Evolutionary conservation across 768 basidiomycete species (phyloP), one percentile per base, ranked within the genome.

Genomic region (Termitomyces titanicus): DNA sequence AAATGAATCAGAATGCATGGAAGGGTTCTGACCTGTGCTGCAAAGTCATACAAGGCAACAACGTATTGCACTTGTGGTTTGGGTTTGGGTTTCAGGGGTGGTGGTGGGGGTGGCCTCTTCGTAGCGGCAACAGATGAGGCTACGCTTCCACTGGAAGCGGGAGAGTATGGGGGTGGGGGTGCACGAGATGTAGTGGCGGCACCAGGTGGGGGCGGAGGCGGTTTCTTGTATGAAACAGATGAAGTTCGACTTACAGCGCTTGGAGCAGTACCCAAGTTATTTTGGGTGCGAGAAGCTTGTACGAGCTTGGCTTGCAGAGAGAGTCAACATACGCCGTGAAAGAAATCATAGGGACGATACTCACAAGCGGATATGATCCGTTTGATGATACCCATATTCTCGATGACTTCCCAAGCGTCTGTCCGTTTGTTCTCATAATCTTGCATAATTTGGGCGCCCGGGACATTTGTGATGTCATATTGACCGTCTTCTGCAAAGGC

Each of bases 21-120:
- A 35, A 22, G 25, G 25, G 54, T 12, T 65, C 75, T 51, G 65
- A 85, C 87, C 81, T 96, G 94, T 18, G 97, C 93, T 34, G 78
- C 80, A 67, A 96, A 99, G 70, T 99, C 97, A 66, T 97, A 99
- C 65, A 98, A 67, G 29, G 97, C 97, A 10, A 92, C 88, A 24
- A 94, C 94, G 64, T 93, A 94, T 68, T 86, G 81, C 3, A 79
- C 72, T 48, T 74, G 74, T 1, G 80, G 76, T 68, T 89, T 91
- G 5, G 92, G 92, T 67, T 94, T 95, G 1, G 92, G 84, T 72
- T 94, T 95, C 63, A 94, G 66, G 2, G 94, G 88, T 8, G 96
- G 96, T 0, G 96, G 96, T 0, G 96, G 96, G 0, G 95, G 94
- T 0, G 95, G 91, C 0, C 87, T 82, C 72, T 89, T 92, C 37